These are phyloP conservation scores for Leccinum subtestaceum DNA, from an alignment of 768 basidiomycete genomes.

Conservation along the genomic window DNA sequence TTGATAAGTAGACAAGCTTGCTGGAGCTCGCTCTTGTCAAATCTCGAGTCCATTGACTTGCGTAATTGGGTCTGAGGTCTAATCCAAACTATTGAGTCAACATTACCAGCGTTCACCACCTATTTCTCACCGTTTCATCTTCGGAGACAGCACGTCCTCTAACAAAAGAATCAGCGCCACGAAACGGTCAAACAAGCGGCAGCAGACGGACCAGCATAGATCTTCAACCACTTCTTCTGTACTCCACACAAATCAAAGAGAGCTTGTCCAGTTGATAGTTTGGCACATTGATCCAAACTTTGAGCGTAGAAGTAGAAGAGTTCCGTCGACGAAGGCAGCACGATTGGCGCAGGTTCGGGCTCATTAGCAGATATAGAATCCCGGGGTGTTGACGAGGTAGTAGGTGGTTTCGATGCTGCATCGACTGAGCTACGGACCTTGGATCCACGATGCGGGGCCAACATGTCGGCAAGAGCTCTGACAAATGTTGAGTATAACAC, in stretches of 20 bases:
- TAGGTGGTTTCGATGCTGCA: conserved; percentile 30
- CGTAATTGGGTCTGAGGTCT: conserved; percentile 48
- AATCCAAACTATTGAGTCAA: conserved; percentile 13
- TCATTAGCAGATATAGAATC: conserved; percentile 41
- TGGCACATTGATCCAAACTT: conserved; percentile 91
- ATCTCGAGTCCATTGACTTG: conserved; percentile 76
- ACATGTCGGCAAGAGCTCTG: conserved; percentile 88
- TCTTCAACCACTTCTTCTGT: conserved; percentile 90
- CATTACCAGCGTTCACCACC: neutral
- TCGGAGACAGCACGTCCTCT: conserved; percentile 85
- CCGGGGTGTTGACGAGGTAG: conserved; percentile 31
- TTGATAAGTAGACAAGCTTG: conserved; percentile 91
- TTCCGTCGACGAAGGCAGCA: conserved; percentile 92
- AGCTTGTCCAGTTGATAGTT: conserved; percentile 79
- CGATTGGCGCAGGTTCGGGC: conserved; percentile 51
- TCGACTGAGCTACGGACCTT: conserved; percentile 72
- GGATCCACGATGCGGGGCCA: conserved; percentile 69
- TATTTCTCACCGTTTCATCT: conserved; percentile 62
- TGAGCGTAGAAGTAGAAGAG: conserved; percentile 97
- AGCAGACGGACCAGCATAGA: conserved; percentile 77
- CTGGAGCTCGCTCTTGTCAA: conserved; percentile 70
- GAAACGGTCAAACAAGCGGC: neutral
- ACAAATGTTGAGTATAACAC: neutral
- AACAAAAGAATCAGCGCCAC: conserved; percentile 1
- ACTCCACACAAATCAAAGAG: conserved; percentile 78